These are phyloP conservation scores for Fusarium papillatum DNA, from an alignment of 2,329 filamentous ascomycete genomes.

Conservation along the genomic window DNA sequence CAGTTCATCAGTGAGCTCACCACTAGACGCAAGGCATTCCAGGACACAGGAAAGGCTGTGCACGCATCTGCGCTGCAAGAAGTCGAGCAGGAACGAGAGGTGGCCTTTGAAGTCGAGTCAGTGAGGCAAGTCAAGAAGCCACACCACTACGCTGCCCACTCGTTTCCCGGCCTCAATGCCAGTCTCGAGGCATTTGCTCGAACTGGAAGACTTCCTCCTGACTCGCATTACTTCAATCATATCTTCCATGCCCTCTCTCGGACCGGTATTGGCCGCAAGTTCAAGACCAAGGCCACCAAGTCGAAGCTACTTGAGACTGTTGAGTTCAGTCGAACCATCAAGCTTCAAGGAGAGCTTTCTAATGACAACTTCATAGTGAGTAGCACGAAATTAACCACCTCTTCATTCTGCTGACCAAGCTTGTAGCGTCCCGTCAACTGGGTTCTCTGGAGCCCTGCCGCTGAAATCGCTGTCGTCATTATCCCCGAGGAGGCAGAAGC, in stretches of 20 bases:
- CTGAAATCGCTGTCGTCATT: constrained; percentile 65
- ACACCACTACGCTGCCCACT: constrained; percentile 53
- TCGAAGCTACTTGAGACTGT: constrained; percentile 49
- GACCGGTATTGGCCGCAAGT: constrained; percentile 53
- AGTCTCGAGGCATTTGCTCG: constrained; percentile 62
- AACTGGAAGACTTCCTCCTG: constrained; percentile 58
- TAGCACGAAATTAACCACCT: neutral
- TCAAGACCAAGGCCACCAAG: constrained; percentile 36
- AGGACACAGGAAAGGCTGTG: constrained; percentile 42
- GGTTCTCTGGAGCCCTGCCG: constrained; percentile 67
- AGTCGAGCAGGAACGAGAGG: constrained; percentile 69
- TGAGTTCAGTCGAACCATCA: constrained; percentile 42
- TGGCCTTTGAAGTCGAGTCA: constrained; percentile 68
- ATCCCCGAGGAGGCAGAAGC: constrained; percentile 73
- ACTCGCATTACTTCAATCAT: constrained; percentile 50
- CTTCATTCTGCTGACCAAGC: constrained; percentile 11
- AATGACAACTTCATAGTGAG: constrained; percentile 42
- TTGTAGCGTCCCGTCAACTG: constrained; percentile 66
- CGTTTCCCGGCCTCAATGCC: constrained; percentile 60
- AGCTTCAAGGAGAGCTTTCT: constrained; percentile 32
- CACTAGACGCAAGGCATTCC: constrained; percentile 35
- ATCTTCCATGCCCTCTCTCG: constrained; percentile 48
- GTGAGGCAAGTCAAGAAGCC: constrained; percentile 68
- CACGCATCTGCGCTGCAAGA: constrained; percentile 70
- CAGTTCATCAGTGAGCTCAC: constrained; percentile 40